These are phyloP conservation scores for Colletotrichum sp. DNA, from an alignment of 2,329 filamentous ascomycete species.

Conservation along the genomic window DNA sequence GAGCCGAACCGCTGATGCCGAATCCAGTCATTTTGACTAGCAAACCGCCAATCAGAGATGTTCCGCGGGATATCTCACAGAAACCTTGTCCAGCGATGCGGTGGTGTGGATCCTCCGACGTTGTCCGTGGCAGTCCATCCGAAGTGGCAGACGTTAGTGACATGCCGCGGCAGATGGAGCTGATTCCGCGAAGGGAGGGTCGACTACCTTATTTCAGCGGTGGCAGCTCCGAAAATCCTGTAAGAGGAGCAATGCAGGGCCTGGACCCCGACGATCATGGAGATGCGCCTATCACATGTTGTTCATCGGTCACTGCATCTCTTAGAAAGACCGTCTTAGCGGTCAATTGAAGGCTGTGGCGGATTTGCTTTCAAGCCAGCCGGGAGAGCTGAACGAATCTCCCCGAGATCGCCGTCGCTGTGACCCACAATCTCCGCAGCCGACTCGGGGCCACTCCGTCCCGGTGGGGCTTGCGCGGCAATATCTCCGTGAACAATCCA, in stretches of 20 bases:
- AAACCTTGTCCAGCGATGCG: background rate
- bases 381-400: background rate
- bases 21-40: background rate
- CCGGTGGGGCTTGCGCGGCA: background rate
- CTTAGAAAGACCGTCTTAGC: background rate
- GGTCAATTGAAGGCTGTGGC: background rate
- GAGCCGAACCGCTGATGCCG: background rate
- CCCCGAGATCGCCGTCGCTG: background rate
- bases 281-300: background rate
- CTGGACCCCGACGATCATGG: background rate
- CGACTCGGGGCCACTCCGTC: background rate
- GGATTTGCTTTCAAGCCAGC: background rate
- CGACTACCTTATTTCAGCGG: background rate
- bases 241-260: accelerated
- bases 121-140: background rate
- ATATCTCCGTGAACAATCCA: background rate
- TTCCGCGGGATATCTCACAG: background rate
- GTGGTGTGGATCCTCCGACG: background rate
- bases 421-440: background rate
- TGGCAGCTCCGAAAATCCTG: accelerated
- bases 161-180: background rate
- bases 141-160: background rate
- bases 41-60: background rate
- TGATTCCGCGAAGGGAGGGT: background rate
- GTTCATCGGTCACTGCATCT: background rate